Percentiles rank a stretch among this genome's conserved stretches.
Evolutionary conservation across 139 green algal species (phyloP).

Genomic region (Micractinium sp.): DNA sequence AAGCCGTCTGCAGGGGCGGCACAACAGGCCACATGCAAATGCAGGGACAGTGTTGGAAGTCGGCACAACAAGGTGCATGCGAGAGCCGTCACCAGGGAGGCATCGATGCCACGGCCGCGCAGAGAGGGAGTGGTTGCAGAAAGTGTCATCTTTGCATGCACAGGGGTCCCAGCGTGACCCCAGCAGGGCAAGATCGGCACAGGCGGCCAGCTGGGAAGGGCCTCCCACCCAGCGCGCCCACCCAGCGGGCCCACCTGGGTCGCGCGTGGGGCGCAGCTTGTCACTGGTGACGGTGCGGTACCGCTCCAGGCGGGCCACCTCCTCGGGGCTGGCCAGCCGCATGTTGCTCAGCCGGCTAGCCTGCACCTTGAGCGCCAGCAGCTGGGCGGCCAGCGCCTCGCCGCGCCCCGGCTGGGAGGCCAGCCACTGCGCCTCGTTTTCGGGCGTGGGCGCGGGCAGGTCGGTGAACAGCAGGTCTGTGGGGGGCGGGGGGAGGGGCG

Average conservation of each 20-base stretch:
- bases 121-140: background rate
- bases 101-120: background rate
- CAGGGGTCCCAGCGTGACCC: background rate
- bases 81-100: background rate
- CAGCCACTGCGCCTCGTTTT: slow-evolving; percentile 38
- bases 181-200: background rate
- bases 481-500: background rate
- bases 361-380: slow-evolving; percentile 63
- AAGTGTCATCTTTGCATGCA: background rate
- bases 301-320: slow-evolving; percentile 14
- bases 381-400: slow-evolving; percentile 39
- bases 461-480: slow-evolving; percentile 67
- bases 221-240: no score
- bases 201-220: background rate
- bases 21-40: no score
- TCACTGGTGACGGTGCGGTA: slow-evolving; percentile 33
- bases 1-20: slow-evolving; percentile 44
- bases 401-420: slow-evolving; percentile 21
- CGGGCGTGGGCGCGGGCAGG: slow-evolving; percentile 63
- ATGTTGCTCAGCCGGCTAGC: slow-evolving; percentile 4
- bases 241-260: slow-evolving; percentile 33
- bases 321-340: slow-evolving; percentile 18
- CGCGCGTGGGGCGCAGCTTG: slow-evolving; percentile 42
- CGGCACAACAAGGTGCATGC: background rate
- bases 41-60: no score